A percentile compares a stretch with the other conserved stretches of the same genome.
Conservation (phyloP, 768 basidiomycete species). For the Boletus vermiculosoides region DNA sequence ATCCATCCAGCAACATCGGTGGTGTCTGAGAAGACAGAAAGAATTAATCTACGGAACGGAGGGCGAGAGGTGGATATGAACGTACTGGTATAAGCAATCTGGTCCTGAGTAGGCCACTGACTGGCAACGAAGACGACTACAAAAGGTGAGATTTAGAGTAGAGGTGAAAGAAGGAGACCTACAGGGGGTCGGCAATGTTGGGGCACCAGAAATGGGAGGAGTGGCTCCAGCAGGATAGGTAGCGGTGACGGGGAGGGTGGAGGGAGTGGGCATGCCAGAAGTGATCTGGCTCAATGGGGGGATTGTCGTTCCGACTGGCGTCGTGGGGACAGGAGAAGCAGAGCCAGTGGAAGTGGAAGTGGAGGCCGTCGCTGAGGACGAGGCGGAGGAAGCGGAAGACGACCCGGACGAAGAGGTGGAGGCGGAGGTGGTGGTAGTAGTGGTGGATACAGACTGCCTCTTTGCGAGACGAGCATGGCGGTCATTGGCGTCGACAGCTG, state of each 20-base stretch:
- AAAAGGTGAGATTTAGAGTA: slow-evolving; percentile 1
- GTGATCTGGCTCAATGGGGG: slow-evolving; percentile 61
- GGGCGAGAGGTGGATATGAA: neutral
- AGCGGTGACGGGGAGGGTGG: slow-evolving; percentile 47
- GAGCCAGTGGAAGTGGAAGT: slow-evolving; percentile 11
- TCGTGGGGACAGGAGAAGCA: slow-evolving; percentile 23
- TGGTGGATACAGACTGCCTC: slow-evolving; percentile 31
- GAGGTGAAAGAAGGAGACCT: slow-evolving; percentile 14
- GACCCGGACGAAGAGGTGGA: slow-evolving; percentile 5
- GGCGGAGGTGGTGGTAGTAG: neutral
- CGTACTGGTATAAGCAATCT: slow-evolving; percentile 57
- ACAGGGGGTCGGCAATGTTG: slow-evolving; percentile 65
- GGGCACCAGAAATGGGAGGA: slow-evolving; percentile 64
- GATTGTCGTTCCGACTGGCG: slow-evolving; percentile 42
- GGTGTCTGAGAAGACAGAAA: neutral
- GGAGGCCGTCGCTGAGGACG: neutral
- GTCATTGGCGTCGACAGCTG: slow-evolving; percentile 37
- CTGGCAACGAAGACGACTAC: slow-evolving; percentile 45
- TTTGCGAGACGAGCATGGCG: slow-evolving; percentile 40
- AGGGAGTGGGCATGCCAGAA: slow-evolving; percentile 58
- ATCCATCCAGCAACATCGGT: slow-evolving; percentile 71
- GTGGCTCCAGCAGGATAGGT: slow-evolving; percentile 60
- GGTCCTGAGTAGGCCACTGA: slow-evolving; percentile 65
- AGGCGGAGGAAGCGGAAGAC: slow-evolving; percentile 2
- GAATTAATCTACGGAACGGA: neutral